Evolutionary conservation across 768 basidiomycete species (phyloP), one percentile per base, ranked within the genome.

Genomic region (Russula griseocarnosa): DNA sequence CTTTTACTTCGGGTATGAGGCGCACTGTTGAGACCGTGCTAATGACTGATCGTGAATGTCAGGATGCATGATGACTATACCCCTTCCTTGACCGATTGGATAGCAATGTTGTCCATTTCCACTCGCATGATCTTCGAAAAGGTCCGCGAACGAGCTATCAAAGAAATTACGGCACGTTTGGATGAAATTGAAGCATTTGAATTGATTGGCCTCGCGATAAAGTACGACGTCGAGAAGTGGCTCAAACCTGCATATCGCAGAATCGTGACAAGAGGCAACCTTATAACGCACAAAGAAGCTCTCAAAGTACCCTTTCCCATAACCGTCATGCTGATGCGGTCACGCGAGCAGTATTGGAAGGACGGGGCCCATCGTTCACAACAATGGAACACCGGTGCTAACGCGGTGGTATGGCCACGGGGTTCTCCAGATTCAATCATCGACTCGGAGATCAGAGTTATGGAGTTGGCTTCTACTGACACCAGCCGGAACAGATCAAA

Each of bases 201-300:
- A 13, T 60, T 68, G 36, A 52, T 73, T 26, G 36, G 52, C 3
- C 44, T 70, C 22, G 66, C 71, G 14, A 53, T 61, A 6, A 64
- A 64, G 47, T 70, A 63, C 59, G 64, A 62, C 24, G 67, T 69
- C 8, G 24, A 47, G 20, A 60, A 70, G 16, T 72, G 71, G 71
- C 55, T 70, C 34, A 54, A 62, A 24, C 69, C 66, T 3, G 66
- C 69, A 0, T 60, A 68, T 49, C 14, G 42, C 2, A 55, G 50
- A 30, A 59, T 66, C 14, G 65, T 66, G 38, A 55, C 9, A 5
- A 66, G 65, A 6, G 1, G 0, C 18, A n/a, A 14, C 32, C 60
- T 52, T 6, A 65, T 65, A 32, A 38, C 49, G 6, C 54, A 61
- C 11, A 14, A 24, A 56, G 64, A 65, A 16, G 54, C 60, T 10